phyloP scores from a whole-genome alignment of 2,329 filamentous ascomycete genomes.

The Hypoxylon sp. region DNA sequence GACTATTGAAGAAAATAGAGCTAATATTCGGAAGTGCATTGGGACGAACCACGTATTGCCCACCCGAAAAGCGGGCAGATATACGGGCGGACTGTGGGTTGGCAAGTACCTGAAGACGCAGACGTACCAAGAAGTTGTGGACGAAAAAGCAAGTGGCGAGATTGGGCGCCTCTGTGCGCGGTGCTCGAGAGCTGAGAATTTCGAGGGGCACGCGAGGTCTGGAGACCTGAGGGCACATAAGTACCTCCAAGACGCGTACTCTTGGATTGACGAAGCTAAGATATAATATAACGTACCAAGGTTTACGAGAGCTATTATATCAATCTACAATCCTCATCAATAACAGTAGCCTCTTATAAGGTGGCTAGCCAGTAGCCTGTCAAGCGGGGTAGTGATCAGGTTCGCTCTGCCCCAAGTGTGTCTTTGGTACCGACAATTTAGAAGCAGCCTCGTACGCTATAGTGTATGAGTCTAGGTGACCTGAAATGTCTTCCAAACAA shows the following conservation, averaged over 20 bases:
- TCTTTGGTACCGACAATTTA: too few relatives aligned
- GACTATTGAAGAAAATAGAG: background rate
- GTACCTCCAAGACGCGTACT: constrained; percentile 59
- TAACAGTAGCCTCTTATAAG: too few relatives aligned
- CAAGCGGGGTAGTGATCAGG: too few relatives aligned
- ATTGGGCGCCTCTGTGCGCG: constrained; percentile 65
- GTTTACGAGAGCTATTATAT: too few relatives aligned
- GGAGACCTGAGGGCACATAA: constrained; percentile 63
- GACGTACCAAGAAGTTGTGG: constrained; percentile 67
- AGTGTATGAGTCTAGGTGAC: too few relatives aligned
- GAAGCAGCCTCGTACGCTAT: too few relatives aligned
- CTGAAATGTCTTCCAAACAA: too few relatives aligned
- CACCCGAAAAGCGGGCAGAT: constrained; percentile 62
- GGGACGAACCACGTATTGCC: constrained; percentile 70
- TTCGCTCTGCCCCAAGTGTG: too few relatives aligned
- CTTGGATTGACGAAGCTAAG: constrained; percentile 59
- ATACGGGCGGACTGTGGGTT: constrained; percentile 68
- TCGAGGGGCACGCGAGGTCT: constrained; percentile 67
- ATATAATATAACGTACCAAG: constrained; percentile 6
- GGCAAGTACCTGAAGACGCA: constrained; percentile 67
- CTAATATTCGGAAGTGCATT: constrained; percentile 58
- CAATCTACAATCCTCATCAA: too few relatives aligned
- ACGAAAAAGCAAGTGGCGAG: constrained; percentile 61
- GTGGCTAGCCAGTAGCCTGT: too few relatives aligned
- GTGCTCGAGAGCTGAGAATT: constrained; percentile 64